Evolutionary conservation across 805 yeast genomes (phyloP).

Genomic region (Zygotorulaspora florentina): DNA sequence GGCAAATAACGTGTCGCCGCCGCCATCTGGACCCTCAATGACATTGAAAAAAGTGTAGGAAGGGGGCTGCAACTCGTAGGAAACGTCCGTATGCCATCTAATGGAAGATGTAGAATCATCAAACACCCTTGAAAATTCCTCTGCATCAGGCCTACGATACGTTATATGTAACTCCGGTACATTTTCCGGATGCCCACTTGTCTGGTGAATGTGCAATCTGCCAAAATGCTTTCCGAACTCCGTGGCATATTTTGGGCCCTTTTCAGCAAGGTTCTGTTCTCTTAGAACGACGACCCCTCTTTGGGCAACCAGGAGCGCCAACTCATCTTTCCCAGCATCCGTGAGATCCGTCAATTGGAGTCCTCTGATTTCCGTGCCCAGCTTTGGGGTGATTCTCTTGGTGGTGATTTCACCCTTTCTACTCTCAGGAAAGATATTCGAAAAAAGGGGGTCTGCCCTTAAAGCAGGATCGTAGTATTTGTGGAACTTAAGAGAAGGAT

Average conservation of each 20-base stretch:
- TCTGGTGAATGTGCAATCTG: conserved; percentile 67
- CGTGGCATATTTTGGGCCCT: conserved; percentile 45
- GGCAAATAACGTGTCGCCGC: conserved; percentile 80
- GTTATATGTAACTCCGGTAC: conserved; percentile 60
- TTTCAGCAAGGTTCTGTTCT: conserved; percentile 58
- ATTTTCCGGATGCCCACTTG: conserved; percentile 62
- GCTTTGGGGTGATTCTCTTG: conserved; percentile 56
- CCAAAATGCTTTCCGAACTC: conserved; percentile 65
- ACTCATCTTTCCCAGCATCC: conserved; percentile 57
- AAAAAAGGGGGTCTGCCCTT: conserved; percentile 21
- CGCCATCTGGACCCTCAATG: conserved; percentile 55
- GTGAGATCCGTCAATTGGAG: conserved; percentile 54
- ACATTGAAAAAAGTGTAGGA: conserved; percentile 64
- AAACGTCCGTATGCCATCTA: conserved; percentile 69
- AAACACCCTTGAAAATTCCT: conserved; percentile 31
- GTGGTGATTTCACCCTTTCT: conserved; percentile 23
- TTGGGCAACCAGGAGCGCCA: conserved; percentile 64
- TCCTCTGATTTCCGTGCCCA: conserved; percentile 62
- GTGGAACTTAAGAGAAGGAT: conserved; percentile 17
- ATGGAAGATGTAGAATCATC: conserved; percentile 22
- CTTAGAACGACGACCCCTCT: conserved; percentile 66
- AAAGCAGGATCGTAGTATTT: conserved; percentile 21
- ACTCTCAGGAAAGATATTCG: conserved; percentile 26
- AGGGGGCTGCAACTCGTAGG: conserved; percentile 71
- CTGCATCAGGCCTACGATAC: conserved; percentile 44